Conservation (phyloP, 148 eudicot species). For the Gaultheria prostrata region DNA sequence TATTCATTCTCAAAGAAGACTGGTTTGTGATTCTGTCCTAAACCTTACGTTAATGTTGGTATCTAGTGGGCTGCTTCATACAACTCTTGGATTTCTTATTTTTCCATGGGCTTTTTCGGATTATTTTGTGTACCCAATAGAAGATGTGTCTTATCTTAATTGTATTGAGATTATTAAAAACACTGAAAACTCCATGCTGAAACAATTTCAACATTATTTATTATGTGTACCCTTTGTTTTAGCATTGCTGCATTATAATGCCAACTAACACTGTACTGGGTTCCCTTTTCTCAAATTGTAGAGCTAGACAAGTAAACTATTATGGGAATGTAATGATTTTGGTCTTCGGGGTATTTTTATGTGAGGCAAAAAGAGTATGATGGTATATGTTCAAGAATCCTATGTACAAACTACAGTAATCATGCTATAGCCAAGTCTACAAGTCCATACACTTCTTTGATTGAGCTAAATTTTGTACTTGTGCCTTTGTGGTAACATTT, state of each 20-base stretch:
- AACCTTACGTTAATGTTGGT: not conserved
- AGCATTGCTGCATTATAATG: not conserved
- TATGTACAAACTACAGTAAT: too few relatives aligned
- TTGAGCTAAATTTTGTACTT: not conserved
- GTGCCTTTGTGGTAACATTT: not conserved
- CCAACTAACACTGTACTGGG: not conserved
- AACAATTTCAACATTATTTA: not conserved
- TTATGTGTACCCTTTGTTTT: not conserved
- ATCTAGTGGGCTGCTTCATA: not conserved
- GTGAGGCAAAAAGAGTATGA: not conserved
- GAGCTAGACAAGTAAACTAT: not conserved
- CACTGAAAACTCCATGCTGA: not conserved
- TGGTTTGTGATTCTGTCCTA: constrained; percentile 37
- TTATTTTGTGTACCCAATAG: not conserved
- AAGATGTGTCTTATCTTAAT: not conserved
- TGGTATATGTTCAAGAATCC: not conserved
- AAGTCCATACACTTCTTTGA: not conserved
- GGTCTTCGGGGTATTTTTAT: not conserved
- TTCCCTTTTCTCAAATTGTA: not conserved
- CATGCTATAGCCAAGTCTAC: not conserved
- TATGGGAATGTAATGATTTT: not conserved
- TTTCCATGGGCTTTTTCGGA: not conserved
- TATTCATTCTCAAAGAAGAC: constrained; percentile 79
- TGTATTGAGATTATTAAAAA: not conserved
- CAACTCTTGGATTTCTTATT: not conserved